Evolutionary conservation across 805 yeast genomes (phyloP).

Genomic region (Metschnikowia lunata): DNA sequence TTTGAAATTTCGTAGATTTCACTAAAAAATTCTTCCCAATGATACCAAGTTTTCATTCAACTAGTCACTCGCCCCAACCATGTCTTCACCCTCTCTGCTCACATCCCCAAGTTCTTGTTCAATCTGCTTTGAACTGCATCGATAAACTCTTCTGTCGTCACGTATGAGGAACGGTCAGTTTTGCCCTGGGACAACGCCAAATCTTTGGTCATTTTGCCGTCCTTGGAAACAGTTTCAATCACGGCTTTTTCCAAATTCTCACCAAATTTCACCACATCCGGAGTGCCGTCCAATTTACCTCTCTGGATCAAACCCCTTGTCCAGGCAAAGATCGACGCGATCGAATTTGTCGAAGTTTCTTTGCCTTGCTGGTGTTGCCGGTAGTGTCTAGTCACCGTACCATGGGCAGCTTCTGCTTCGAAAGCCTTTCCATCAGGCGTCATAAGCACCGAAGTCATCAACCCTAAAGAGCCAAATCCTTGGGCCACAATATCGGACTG

Average conservation of each 20-base stretch:
- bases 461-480: conserved; percentile 79
- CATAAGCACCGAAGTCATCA: conserved; percentile 79
- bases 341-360: conserved; percentile 80
- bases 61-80: not conserved
- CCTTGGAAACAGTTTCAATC: conserved; percentile 66
- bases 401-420: conserved; percentile 85
- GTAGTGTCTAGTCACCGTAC: conserved; percentile 82
- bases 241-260: conserved; percentile 61
- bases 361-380: conserved; percentile 79
- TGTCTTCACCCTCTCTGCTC: not conserved
- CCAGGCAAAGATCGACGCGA: conserved; percentile 85
- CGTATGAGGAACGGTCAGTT: conserved; percentile 57
- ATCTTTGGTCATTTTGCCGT: conserved; percentile 79
- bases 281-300: conserved; percentile 71
- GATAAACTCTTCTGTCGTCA: conserved; percentile 70
- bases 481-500: conserved; percentile 84
- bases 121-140: conserved; percentile 69
- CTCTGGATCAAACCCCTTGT: conserved; percentile 79
- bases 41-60: no score
- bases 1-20: no score
- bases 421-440: conserved; percentile 85
- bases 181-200: conserved; percentile 69
- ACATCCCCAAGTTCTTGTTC: conserved; percentile 20
- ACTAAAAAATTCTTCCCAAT: no score
- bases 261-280: conserved; percentile 66